A percentile compares a stretch with the other conserved stretches of the same genome.
Evolutionary conservation across 768 basidiomycete species (phyloP).

Genomic region (Tylopilus plumbeoviolaceoides): DNA sequence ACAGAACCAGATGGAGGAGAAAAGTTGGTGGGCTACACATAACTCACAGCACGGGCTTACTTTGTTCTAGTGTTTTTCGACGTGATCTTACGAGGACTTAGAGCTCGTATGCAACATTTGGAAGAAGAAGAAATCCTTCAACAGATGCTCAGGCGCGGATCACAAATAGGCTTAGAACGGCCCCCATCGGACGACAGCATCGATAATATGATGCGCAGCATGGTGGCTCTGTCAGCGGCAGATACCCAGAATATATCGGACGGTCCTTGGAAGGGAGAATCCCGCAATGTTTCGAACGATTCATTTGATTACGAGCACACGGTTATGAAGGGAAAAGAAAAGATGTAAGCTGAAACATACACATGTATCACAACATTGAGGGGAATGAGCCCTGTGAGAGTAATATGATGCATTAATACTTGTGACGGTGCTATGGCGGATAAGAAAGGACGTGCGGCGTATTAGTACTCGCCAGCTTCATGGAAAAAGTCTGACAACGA

Average conservation of each 20-base stretch:
- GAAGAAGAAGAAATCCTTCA: constrained; percentile 45
- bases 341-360: constrained; percentile 9
- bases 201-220: constrained; percentile 39
- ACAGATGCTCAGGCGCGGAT: constrained; percentile 34
- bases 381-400: not conserved
- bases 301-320: constrained; percentile 26
- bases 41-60: constrained; percentile 3
- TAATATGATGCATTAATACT: not conserved
- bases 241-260: constrained; percentile 17
- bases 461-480: constrained; percentile 32
- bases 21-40: constrained; percentile 29
- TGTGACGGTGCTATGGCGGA: not conserved
- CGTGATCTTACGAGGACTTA: constrained; percentile 37
- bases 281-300: constrained; percentile 6
- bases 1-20: constrained; percentile 35
- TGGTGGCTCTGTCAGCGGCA: constrained; percentile 31
- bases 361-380: not conserved
- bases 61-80: constrained; percentile 31
- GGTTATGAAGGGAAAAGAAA: constrained; percentile 25
- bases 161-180: constrained; percentile 33
- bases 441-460: too few species aligned
- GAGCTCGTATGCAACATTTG: constrained; percentile 34
- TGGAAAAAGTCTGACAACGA: constrained; percentile 60
- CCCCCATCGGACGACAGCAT: constrained; percentile 35
- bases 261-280: constrained; percentile 29